Conservation (phyloP, 441 rosid genomes). For the Breynia disticha region DNA sequence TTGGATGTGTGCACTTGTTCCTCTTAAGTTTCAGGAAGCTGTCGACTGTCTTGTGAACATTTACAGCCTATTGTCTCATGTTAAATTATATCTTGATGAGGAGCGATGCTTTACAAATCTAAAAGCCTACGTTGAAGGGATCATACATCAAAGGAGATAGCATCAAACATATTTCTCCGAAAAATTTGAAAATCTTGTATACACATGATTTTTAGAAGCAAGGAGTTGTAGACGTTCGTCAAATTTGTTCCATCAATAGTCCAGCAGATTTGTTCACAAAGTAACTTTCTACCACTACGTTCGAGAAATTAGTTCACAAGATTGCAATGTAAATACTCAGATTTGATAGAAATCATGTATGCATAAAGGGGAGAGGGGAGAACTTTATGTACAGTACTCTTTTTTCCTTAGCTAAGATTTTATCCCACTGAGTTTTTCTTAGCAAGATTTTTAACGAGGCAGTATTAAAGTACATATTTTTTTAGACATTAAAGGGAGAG, state of each 20-base stretch:
- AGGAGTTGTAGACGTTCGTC: background rate
- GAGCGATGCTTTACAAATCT: no score
- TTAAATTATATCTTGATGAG: no score
- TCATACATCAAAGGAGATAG: background rate
- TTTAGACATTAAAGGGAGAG: background rate
- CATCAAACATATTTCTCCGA: background rate
- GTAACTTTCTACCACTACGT: background rate
- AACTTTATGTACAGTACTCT: background rate
- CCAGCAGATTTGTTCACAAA: background rate
- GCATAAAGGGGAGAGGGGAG: constrained; percentile 2
- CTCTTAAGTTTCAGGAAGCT: no score
- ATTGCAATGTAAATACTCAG: background rate
- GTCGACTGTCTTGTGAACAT: no score
- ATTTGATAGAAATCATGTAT: no score
- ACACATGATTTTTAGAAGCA: background rate
- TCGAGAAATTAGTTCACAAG: background rate
- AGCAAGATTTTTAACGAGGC: background rate
- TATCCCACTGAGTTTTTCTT: background rate
- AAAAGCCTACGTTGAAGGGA: no score
- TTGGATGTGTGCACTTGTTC: no score
- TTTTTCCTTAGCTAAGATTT: background rate
- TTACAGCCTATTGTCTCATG: no score
- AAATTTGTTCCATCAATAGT: background rate
- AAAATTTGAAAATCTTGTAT: background rate
- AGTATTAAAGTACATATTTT: background rate